Conservation (phyloP, 805 yeast genomes). For the Blastobotrys muscicola region DNA sequence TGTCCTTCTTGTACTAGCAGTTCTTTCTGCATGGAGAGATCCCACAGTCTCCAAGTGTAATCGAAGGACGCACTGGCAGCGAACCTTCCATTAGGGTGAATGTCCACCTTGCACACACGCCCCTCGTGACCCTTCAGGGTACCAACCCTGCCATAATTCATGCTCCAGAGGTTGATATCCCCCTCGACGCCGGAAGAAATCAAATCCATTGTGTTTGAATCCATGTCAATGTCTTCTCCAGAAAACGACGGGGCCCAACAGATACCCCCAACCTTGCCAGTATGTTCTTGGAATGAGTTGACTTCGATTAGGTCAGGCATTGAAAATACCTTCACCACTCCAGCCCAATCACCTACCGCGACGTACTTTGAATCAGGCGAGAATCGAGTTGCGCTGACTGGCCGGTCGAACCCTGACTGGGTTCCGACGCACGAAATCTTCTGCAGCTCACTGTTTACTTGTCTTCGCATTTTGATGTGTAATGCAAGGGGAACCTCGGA, state of each 20-base stretch:
- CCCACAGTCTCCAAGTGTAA: conserved; percentile 86
- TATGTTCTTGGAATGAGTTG: conserved; percentile 34
- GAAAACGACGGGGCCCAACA: conserved; percentile 44
- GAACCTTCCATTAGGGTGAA: conserved; percentile 54
- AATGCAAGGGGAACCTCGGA: conserved; percentile 33
- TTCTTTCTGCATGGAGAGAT: conserved; percentile 39
- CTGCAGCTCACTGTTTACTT: conserved; percentile 27
- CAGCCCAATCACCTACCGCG: conserved; percentile 81
- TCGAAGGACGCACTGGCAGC: conserved; percentile 73
- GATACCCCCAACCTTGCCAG: conserved; percentile 61
- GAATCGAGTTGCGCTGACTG: conserved; percentile 50
- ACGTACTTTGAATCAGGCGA: conserved; percentile 32
- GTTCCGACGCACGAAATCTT: conserved; percentile 48
- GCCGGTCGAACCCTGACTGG: conserved; percentile 60
- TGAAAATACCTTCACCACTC: conserved; percentile 47
- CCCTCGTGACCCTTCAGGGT: conserved; percentile 37
- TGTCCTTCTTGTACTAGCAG: conserved; percentile 80
- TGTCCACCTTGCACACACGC: conserved; percentile 51
- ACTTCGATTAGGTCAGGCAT: conserved; percentile 29
- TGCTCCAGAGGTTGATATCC: conserved; percentile 29
- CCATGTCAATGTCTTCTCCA: not conserved
- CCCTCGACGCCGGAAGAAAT: conserved; percentile 43
- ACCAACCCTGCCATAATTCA: conserved; percentile 18
- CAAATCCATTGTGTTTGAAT: conserved; percentile 14
- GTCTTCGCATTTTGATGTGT: conserved; percentile 40